These are phyloP conservation scores for Psilocybe sp. DNA, from an alignment of 768 basidiomycete species.

Conservation along the genomic window DNA sequence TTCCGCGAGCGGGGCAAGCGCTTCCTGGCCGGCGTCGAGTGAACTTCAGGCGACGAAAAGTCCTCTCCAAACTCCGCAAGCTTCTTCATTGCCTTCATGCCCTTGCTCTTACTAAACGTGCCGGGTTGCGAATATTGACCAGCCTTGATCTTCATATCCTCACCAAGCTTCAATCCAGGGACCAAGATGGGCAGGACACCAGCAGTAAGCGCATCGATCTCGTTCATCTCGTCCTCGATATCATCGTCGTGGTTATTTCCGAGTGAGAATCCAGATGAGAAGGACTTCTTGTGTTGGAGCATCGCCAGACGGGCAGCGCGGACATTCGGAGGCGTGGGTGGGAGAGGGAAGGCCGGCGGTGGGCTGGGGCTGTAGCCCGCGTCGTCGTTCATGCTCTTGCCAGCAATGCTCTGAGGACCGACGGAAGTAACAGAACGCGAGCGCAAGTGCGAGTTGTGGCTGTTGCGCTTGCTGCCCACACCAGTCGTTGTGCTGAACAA, in stretches of 20 bases:
- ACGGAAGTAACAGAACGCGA: conserved; percentile 58
- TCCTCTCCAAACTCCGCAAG: conserved; percentile 44
- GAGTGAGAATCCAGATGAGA: conserved; percentile 64
- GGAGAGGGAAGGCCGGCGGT: conserved; percentile 67
- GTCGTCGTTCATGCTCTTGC: conserved; percentile 17
- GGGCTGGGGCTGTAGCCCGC: conserved; percentile 39
- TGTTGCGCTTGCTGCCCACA: conserved; percentile 25
- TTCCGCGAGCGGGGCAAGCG: conserved; percentile 36
- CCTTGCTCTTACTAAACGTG: conserved; percentile 39
- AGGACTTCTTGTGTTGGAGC: conserved; percentile 59
- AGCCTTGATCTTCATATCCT: conserved; percentile 52
- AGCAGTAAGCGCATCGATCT: conserved; percentile 71
- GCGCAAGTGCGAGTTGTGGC: conserved; percentile 50
- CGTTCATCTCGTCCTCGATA: conserved; percentile 53
- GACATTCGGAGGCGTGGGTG: conserved; percentile 72
- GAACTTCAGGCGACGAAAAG: conserved; percentile 54
- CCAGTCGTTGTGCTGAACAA: conserved; percentile 36
- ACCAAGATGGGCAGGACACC: conserved; percentile 66
- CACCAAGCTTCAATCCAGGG: conserved; percentile 59
- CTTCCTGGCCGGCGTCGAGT: conserved; percentile 58
- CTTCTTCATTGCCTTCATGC: conserved; percentile 30
- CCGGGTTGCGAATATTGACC: conserved; percentile 40
- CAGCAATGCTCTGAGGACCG: conserved; percentile 35
- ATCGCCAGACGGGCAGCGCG: conserved; percentile 53
- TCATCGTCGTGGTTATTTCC: conserved; percentile 17